A percentile compares a stretch with the other conserved stretches of the same genome.
Conservation (phyloP, 1,284 basidiomycete species). For the Ustilago trichophora region DNA sequence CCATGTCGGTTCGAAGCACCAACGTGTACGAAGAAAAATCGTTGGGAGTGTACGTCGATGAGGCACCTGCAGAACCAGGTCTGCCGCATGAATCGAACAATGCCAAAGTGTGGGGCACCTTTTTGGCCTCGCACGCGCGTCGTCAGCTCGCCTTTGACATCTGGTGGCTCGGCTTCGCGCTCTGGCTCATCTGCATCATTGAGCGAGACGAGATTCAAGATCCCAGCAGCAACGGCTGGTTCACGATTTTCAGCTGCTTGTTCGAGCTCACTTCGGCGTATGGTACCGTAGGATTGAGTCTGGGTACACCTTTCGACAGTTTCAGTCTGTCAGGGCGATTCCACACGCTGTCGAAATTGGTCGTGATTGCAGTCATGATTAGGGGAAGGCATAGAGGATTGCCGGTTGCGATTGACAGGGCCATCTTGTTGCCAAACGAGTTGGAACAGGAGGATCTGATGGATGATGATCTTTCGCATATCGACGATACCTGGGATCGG, state of each 20-base stretch:
- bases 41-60: constrained; percentile 56
- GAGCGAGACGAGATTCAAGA: constrained; percentile 61
- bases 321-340: constrained; percentile 80
- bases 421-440: constrained; percentile 68
- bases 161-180: constrained; percentile 65
- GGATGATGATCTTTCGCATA: constrained; percentile 44
- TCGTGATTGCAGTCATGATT: constrained; percentile 82
- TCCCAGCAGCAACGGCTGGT: constrained; percentile 50
- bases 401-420: constrained; percentile 81
- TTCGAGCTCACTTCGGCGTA: constrained; percentile 86
- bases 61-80: constrained; percentile 19
- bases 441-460: constrained; percentile 51
- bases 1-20: constrained; percentile 86
- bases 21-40: constrained; percentile 91
- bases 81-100: constrained; percentile 23
- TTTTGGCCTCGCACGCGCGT: constrained; percentile 81
- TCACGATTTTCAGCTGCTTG: constrained; percentile 70
- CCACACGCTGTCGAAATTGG: constrained; percentile 82
- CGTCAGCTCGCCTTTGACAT: constrained; percentile 81
- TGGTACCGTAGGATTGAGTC: constrained; percentile 69
- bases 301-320: constrained; percentile 76
- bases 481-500: constrained; percentile 34
- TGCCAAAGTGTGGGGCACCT: constrained; percentile 76
- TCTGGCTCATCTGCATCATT: constrained; percentile 66
- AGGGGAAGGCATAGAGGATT: constrained; percentile 89